These are phyloP conservation scores for Trichosporon faecale DNA, from an alignment of 1,284 basidiomycete genomes.

Conservation along the genomic window DNA sequence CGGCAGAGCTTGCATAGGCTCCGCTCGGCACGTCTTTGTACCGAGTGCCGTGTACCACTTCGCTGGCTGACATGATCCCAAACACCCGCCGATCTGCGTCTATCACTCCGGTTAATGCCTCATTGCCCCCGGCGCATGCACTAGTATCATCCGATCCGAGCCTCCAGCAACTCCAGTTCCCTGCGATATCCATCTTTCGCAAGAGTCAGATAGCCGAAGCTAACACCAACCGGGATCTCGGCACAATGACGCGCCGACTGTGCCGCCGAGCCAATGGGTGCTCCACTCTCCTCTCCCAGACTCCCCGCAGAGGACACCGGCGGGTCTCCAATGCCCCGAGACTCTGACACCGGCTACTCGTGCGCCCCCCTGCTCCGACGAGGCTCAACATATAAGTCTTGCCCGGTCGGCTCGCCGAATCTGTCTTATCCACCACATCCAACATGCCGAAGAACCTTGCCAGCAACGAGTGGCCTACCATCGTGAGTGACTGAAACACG, in stretches of 20 bases:
- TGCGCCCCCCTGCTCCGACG: no score
- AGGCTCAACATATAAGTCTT: neutral
- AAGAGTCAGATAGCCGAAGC: neutral
- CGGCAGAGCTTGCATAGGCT: no score
- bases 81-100: neutral
- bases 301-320: neutral
- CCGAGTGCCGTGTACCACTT: neutral
- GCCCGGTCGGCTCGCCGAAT: neutral
- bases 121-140: neutral
- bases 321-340: neutral
- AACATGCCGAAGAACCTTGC: conserved; percentile 19
- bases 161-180: neutral
- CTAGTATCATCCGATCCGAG: neutral
- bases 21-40: neutral
- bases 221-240: neutral
- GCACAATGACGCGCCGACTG: conserved; percentile 8
- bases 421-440: neutral
- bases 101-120: neutral
- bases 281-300: neutral
- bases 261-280: neutral
- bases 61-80: neutral
- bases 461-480: conserved; percentile 24
- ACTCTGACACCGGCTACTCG: neutral
- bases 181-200: neutral
- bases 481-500: conserved; percentile 16